phyloP scores from a whole-genome alignment of 2,329 filamentous ascomycete species.

The Fusarium phyllophilum region DNA sequence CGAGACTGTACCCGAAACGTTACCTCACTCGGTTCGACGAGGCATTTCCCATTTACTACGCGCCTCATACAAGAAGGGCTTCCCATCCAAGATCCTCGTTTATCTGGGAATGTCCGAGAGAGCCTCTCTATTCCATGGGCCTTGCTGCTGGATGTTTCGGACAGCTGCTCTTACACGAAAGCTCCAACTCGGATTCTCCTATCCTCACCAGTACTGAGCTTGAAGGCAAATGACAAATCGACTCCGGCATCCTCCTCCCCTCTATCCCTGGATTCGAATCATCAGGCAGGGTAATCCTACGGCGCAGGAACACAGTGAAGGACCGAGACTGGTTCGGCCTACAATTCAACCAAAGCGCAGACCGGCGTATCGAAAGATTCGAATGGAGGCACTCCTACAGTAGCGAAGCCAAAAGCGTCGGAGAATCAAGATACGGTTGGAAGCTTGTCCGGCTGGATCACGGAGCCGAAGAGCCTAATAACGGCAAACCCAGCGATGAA shows the following conservation, averaged over 20 bases:
- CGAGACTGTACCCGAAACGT: neutral
- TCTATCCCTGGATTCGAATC: neutral
- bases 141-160: conserved; percentile 4
- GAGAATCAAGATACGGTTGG: conserved; percentile 21
- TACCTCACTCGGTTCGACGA: neutral
- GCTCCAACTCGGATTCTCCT: neutral
- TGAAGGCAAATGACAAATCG: neutral
- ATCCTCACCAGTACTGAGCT: neutral
- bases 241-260: conserved; percentile 20
- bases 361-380: conserved; percentile 15
- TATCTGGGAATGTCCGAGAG: conserved; percentile 6
- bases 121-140: neutral
- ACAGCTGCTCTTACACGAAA: conserved; percentile 13
- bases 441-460: conserved; percentile 27
- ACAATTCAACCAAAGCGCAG: neutral
- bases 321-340: conserved; percentile 20
- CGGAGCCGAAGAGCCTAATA: neutral
- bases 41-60: neutral
- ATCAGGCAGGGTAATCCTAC: neutral
- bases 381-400: conserved; percentile 17
- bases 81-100: conserved; percentile 7
- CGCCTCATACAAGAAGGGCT: conserved; percentile 8
- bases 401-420: conserved; percentile 12
- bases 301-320: neutral
- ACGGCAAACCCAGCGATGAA: neutral